Conservation (phyloP, 2,329 filamentous ascomycete genomes). For the Furcasterigmium furcatum region DNA sequence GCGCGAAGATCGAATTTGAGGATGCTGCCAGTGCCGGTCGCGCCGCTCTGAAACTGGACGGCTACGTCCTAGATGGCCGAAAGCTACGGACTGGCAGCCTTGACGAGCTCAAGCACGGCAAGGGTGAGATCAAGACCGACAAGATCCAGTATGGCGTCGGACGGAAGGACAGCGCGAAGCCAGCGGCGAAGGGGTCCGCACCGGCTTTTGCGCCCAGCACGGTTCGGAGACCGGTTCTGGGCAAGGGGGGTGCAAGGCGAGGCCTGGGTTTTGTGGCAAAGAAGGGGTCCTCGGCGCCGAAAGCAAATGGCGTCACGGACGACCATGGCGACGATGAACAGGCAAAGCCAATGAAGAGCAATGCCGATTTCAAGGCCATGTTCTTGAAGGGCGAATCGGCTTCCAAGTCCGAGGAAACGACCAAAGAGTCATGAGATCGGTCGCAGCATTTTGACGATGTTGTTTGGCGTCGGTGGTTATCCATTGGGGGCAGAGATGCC, state of each 20-base stretch:
- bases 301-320: conserved; percentile 20
- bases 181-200: conserved; percentile 32
- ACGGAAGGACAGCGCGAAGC: conserved; percentile 15
- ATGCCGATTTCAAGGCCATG: conserved; percentile 57
- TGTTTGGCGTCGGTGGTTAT: not conserved
- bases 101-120: conserved; percentile 51
- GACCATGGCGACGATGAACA: conserved; percentile 8
- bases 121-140: conserved; percentile 40
- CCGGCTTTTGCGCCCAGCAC: conserved; percentile 31
- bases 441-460: not conserved
- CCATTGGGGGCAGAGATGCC: too few species aligned
- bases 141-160: conserved; percentile 32
- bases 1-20: conserved; percentile 80
- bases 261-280: conserved; percentile 39
- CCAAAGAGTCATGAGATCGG: not conserved
- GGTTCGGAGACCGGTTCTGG: conserved; percentile 39
- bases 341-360: conserved; percentile 40
- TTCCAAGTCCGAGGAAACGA: not conserved
- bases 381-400: conserved; percentile 25
- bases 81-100: conserved; percentile 52
- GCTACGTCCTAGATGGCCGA: conserved; percentile 49
- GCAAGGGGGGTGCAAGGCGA: conserved; percentile 31
- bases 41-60: conserved; percentile 59
- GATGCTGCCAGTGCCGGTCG: conserved; percentile 70
- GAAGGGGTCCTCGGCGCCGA: conserved; percentile 12